phyloP scores from a whole-genome alignment of 1,284 basidiomycete genomes.

The Nidula niveotomentosa region DNA sequence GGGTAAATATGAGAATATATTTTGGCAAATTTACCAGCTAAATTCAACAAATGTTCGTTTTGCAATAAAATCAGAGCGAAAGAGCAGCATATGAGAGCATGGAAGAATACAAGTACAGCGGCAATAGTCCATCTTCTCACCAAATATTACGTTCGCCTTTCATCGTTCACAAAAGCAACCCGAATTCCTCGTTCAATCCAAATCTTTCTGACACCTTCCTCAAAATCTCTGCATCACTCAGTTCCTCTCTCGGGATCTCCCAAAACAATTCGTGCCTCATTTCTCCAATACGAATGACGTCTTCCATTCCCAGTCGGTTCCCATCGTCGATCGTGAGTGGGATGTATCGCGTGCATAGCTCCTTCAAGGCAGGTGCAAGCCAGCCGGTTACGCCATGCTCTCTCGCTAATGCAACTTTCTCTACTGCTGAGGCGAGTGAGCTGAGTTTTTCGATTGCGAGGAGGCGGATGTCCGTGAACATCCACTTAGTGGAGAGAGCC shows the following conservation, averaged over 20 bases:
- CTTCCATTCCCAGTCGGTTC: slow-evolving; percentile 6
- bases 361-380: slow-evolving; percentile 32
- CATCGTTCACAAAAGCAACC: not conserved
- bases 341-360: slow-evolving; percentile 24
- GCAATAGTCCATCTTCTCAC: not conserved
- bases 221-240: not conserved
- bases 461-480: slow-evolving; percentile 27
- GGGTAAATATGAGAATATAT: not conserved
- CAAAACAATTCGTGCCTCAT: not conserved
- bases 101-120: not conserved
- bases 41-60: not conserved
- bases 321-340: slow-evolving; percentile 28
- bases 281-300: not conserved
- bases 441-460: slow-evolving; percentile 31
- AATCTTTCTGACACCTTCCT: not conserved
- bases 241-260: not conserved
- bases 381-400: slow-evolving; percentile 27
- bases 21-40: not conserved
- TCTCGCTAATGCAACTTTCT: slow-evolving; percentile 32
- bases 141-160: not conserved
- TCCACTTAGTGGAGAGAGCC: slow-evolving; percentile 28
- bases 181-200: not conserved
- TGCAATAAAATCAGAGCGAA: not conserved
- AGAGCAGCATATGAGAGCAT: not conserved
- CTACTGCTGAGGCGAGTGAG: slow-evolving; percentile 22